phyloP scores from a whole-genome alignment of 1,284 basidiomycete genomes.

The Ustilago loliicola region DNA sequence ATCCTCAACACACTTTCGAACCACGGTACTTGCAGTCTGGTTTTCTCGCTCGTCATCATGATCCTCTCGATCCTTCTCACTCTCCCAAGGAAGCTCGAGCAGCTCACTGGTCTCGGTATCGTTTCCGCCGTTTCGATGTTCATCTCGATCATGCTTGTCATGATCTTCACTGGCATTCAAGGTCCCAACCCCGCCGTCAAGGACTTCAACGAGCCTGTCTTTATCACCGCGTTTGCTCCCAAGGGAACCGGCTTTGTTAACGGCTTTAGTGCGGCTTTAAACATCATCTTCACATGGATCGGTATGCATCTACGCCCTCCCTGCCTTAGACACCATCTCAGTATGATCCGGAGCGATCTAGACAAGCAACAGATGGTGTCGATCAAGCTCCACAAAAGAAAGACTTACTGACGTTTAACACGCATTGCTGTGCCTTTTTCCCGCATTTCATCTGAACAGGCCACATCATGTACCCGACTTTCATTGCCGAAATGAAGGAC shows the following conservation, averaged over 20 bases:
- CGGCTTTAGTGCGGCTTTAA: slow-evolving; percentile 73
- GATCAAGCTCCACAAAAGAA: neutral
- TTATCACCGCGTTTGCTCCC: slow-evolving; percentile 60
- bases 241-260: slow-evolving; percentile 75
- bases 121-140: slow-evolving; percentile 63
- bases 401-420: neutral
- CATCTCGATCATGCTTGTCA: slow-evolving; percentile 59
- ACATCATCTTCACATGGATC: slow-evolving; percentile 76
- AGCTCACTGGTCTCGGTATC: slow-evolving; percentile 61
- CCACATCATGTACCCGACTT: slow-evolving; percentile 74
- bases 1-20: slow-evolving; percentile 76
- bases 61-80: slow-evolving; percentile 58
- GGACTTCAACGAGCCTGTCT: slow-evolving; percentile 43
- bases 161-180: slow-evolving; percentile 60
- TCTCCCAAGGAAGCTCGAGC: slow-evolving; percentile 62
- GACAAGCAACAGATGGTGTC: neutral
- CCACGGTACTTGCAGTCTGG: slow-evolving; percentile 75
- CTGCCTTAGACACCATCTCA: neutral
- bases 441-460: neutral
- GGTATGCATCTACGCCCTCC: slow-evolving; percentile 54
- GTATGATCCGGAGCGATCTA: neutral
- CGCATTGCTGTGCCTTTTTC: neutral
- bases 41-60: slow-evolving; percentile 73
- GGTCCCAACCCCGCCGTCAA: slow-evolving; percentile 50
- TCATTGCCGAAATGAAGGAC: slow-evolving; percentile 76